Conservation (phyloP, 2,329 filamentous ascomycete genomes). For the Fusarium brevicatenulatum region DNA sequence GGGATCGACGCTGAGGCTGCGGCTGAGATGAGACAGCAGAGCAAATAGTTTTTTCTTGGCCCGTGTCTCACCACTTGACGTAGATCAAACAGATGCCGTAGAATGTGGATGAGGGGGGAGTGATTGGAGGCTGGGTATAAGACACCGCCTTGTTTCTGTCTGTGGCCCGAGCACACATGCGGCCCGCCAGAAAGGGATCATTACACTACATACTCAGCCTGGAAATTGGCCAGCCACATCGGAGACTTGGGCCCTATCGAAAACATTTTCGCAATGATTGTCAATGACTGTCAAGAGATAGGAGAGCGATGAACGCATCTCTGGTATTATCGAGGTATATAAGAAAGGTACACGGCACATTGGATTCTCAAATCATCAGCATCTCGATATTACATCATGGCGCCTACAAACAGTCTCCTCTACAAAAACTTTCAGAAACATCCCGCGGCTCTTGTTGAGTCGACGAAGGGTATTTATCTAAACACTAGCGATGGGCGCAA, state of each 20-base stretch:
- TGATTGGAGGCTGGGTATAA: not conserved
- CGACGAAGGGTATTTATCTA: slow-evolving; percentile 29
- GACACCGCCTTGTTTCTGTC: not conserved
- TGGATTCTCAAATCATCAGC: not conserved
- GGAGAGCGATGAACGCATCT: not conserved
- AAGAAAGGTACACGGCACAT: not conserved
- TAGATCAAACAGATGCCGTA: not conserved
- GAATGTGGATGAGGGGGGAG: not conserved
- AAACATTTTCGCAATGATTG: not conserved
- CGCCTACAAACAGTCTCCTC: slow-evolving; percentile 35
- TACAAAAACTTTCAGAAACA: slow-evolving; percentile 42
- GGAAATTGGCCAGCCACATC: not conserved
- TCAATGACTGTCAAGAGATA: not conserved
- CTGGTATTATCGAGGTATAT: not conserved
- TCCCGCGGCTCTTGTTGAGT: slow-evolving; percentile 36
- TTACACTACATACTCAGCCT: not conserved
- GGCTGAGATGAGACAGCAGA: slow-evolving; percentile 14
- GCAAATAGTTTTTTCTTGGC: not conserved
- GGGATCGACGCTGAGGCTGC: not conserved
- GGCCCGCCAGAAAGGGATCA: not conserved
- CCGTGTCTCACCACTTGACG: not conserved
- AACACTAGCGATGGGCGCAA: slow-evolving; percentile 35
- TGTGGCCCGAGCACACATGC: not conserved
- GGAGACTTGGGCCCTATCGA: not conserved
- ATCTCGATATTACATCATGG: slow-evolving; percentile 11